These are phyloP conservation scores for Solanum dulcamara DNA, from an alignment of 257 asterid species.

Conservation along the genomic window DNA sequence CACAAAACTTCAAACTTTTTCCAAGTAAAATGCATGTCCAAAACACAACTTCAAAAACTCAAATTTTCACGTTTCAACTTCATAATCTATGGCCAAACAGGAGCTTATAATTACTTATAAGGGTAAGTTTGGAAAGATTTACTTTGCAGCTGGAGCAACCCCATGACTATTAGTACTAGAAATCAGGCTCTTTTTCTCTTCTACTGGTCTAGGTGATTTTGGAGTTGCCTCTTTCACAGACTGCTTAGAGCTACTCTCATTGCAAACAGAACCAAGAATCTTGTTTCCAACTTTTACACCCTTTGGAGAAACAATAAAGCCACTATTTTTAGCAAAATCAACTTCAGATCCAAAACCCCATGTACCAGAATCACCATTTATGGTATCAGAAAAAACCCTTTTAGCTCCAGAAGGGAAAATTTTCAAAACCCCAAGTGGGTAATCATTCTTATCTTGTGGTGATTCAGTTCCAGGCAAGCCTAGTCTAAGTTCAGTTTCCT, in stretches of 20 bases:
- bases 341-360: conserved; percentile 34
- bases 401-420: conserved; percentile 27
- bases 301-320: conserved; percentile 23
- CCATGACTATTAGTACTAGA: conserved; percentile 14
- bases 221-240: conserved; percentile 17
- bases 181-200: conserved; percentile 21
- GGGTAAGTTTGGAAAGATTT: not conserved
- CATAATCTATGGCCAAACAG: not conserved
- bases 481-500: conserved; percentile 33
- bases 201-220: conserved; percentile 12
- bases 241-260: conserved; percentile 2
- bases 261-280: conserved; percentile 9
- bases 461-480: conserved; percentile 36
- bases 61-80: not conserved
- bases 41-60: not conserved
- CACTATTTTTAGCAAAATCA: conserved; percentile 15
- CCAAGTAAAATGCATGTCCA: not conserved
- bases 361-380: conserved; percentile 21
- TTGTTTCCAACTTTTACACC: conserved; percentile 19
- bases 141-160: conserved; percentile 31
- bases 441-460: not conserved
- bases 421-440: not conserved
- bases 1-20: not conserved
- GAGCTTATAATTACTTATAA: not conserved
- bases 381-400: conserved; percentile 31